These are phyloP conservation scores for Thraustochytrium striatum DNA, from an alignment of 352 stramenopile species.

Conservation along the genomic window DNA sequence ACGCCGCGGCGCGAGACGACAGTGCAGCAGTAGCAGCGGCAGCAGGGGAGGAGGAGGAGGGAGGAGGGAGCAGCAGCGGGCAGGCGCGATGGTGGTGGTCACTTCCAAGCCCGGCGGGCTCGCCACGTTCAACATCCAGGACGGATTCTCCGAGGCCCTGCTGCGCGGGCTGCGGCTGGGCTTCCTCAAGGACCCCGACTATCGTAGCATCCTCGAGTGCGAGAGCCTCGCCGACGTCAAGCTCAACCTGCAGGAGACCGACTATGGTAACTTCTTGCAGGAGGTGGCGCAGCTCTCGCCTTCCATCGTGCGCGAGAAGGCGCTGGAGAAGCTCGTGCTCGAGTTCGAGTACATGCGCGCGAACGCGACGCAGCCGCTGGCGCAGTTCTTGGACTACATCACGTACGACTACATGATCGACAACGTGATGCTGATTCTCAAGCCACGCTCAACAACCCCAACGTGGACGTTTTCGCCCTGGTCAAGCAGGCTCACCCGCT, in stretches of 20 bases:
- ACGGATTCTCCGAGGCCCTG: constrained; percentile 87
- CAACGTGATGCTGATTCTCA: constrained; percentile 98
- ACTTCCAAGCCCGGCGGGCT: constrained; percentile 2
- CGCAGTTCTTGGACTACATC: constrained; percentile 97
- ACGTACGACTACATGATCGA: constrained; percentile 99
- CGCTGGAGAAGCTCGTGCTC: constrained; percentile 72
- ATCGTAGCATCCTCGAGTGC: constrained; percentile 75
- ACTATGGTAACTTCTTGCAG: constrained; percentile 92
- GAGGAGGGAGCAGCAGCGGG: not conserved
- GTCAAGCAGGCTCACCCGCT: constrained; percentile 96
- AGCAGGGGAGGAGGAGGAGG: not conserved
- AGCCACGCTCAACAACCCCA: constrained; percentile 76
- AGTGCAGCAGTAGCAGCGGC: no score
- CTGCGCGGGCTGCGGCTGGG: constrained; percentile 88
- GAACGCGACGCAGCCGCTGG: constrained; percentile 88
- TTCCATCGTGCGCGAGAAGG: constrained; percentile 47
- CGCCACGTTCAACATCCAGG: constrained; percentile 48
- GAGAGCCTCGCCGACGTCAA: constrained; percentile 78
- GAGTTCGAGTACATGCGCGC: constrained; percentile 96
- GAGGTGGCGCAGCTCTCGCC: constrained; percentile 58
- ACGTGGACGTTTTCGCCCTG: constrained; percentile 89
- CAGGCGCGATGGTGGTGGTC: not conserved
- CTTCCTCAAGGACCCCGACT: constrained; percentile 75
- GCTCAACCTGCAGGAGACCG: constrained; percentile 95
- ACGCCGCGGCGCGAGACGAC: no score